These are phyloP conservation scores for Oryza rufipogon DNA, from an alignment of 176 grass and related monocot genomes.

Conservation along the genomic window DNA sequence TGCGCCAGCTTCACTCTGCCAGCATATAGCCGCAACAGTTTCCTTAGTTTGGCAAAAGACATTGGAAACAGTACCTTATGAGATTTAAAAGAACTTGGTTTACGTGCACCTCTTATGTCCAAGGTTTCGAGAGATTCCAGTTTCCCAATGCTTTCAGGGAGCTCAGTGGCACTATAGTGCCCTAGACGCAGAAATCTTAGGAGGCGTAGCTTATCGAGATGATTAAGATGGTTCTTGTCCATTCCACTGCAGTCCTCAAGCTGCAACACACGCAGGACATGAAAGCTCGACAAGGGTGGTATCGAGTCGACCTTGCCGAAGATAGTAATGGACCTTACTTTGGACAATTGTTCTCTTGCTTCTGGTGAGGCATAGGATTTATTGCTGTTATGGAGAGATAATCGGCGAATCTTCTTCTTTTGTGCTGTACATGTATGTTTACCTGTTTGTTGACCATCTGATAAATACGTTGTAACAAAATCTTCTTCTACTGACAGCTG, in stretches of 20 bases:
- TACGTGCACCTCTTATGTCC: neutral
- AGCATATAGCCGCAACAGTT: neutral
- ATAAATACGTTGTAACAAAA: neutral
- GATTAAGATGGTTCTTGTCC: neutral
- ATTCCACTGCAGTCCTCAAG: neutral
- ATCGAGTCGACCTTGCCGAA: neutral
- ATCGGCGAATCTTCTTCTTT: neutral
- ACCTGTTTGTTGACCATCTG: neutral
- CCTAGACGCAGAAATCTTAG: neutral
- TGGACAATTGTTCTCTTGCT: neutral
- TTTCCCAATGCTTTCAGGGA: neutral
- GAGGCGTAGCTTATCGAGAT: neutral
- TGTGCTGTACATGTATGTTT: too few species aligned
- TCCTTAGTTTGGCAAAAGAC: neutral
- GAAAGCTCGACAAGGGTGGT: neutral
- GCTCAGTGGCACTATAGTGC: neutral
- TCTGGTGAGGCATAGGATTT: neutral
- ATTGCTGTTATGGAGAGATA: neutral
- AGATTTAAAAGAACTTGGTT: too few species aligned
- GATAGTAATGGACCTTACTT: too few species aligned
- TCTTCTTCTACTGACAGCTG: conserved; percentile 4
- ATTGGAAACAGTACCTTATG: neutral
- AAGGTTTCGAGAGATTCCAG: neutral
- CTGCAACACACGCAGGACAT: neutral
- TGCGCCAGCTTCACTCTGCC: neutral